Conservation (phyloP, 441 rosid species). For the Aleurites moluccanus region DNA sequence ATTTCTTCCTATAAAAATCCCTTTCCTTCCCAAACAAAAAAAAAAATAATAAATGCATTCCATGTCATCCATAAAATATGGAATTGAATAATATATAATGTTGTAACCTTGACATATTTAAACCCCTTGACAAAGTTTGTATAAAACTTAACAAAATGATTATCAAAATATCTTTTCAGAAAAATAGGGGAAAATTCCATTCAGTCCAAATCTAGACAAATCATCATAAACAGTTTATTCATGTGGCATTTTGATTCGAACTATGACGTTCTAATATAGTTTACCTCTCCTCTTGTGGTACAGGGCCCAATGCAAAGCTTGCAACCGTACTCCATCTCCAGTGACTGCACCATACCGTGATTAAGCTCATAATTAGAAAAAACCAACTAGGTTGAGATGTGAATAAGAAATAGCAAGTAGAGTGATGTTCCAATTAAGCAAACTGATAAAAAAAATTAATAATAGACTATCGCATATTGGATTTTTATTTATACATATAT, state of each 20-base stretch:
- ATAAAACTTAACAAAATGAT: background rate
- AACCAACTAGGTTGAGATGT: background rate
- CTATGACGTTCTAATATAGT: background rate
- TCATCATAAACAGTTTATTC: too few relatives aligned
- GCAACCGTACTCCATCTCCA: slow-evolving; percentile 87
- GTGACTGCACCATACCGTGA: slow-evolving; percentile 48
- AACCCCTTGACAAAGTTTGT: background rate
- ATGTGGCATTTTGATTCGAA: background rate
- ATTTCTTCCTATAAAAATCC: too few relatives aligned
- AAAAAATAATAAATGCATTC: background rate
- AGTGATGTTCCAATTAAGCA: background rate
- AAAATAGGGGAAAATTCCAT: background rate
- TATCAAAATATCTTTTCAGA: too few relatives aligned
- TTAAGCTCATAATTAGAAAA: slow-evolving; percentile 13
- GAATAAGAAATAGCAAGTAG: background rate
- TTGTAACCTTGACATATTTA: too few relatives aligned
- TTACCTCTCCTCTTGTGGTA: slow-evolving; percentile 97
- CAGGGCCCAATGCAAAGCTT: slow-evolving; percentile 97
- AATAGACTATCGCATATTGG: too few relatives aligned
- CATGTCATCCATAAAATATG: slow-evolving; percentile 1
- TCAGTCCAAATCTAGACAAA: background rate
- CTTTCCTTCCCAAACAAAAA: too few relatives aligned
- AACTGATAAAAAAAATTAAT: background rate
- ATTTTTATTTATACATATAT: too few relatives aligned
- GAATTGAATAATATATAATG: background rate